Conservation (phyloP, 768 basidiomycete species). For the Hebeloma cylindrosporum region DNA sequence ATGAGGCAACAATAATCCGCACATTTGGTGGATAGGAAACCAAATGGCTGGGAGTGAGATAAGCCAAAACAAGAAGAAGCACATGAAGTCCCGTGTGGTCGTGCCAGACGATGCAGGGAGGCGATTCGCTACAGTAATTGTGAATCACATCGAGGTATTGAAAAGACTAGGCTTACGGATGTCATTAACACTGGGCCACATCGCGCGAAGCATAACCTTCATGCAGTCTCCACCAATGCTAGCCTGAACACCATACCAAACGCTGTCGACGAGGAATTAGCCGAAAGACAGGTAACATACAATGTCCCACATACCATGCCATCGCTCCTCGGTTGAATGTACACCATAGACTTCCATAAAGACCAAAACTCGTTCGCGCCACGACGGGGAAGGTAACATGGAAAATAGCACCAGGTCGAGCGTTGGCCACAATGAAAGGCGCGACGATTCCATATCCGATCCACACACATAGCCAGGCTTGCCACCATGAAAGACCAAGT, state of each 20-base stretch:
- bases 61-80: slow-evolving; percentile 88
- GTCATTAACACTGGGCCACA: slow-evolving; percentile 72
- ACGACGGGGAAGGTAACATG: slow-evolving; percentile 80
- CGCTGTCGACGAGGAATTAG: slow-evolving; percentile 34
- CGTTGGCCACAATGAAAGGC: slow-evolving; percentile 75
- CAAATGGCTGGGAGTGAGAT: slow-evolving; percentile 77
- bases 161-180: slow-evolving; percentile 48
- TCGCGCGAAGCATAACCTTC: slow-evolving; percentile 69
- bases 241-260: slow-evolving; percentile 79
- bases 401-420: slow-evolving; percentile 73
- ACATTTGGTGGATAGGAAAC: slow-evolving; percentile 84
- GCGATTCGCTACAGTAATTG: slow-evolving; percentile 51
- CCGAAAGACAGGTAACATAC: not conserved
- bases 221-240: slow-evolving; percentile 84
- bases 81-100: slow-evolving; percentile 71
- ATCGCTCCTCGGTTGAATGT: slow-evolving; percentile 74
- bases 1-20: slow-evolving; percentile 26
- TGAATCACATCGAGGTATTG: slow-evolving; percentile 4
- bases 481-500: slow-evolving; percentile 78
- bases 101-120: slow-evolving; percentile 75
- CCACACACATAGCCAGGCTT: slow-evolving; percentile 83
- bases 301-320: slow-evolving; percentile 53
- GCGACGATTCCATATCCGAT: slow-evolving; percentile 58
- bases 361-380: slow-evolving; percentile 71
- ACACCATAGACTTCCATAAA: slow-evolving; percentile 79